Conservation (phyloP, 805 yeast species). For the Candida ficus region DNA sequence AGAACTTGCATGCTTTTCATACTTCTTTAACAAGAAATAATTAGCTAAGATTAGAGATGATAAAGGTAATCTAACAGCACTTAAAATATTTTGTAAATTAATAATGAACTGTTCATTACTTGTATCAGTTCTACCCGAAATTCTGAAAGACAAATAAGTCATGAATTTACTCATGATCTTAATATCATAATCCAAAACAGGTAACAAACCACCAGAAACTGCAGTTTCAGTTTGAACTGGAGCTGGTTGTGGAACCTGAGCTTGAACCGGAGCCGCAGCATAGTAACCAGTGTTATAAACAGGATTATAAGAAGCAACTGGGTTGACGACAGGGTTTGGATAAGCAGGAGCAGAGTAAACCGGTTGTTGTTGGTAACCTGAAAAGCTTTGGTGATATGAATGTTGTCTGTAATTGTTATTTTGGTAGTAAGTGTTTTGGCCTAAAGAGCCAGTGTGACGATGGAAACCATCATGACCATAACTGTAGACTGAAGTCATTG, state of each 20-base stretch:
- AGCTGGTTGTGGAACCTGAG: constrained; percentile 4
- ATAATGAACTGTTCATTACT: constrained; percentile 43
- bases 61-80: constrained; percentile 84
- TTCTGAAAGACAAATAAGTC: constrained; percentile 65
- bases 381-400: not conserved
- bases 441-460: constrained; percentile 2
- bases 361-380: constrained; percentile 3
- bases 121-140: constrained; percentile 47
- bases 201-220: constrained; percentile 65
- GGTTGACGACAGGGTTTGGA: too few species aligned
- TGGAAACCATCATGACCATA: constrained; percentile 14
- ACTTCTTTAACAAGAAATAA: constrained; percentile 69
- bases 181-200: constrained; percentile 75
- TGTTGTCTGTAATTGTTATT: not conserved
- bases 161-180: constrained; percentile 75
- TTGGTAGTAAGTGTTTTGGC: constrained; percentile 2
- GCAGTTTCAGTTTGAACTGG: constrained; percentile 12
- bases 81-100: constrained; percentile 61
- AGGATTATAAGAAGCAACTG: constrained; percentile 9
- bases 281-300: constrained; percentile 6
- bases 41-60: constrained; percentile 76
- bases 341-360: constrained; percentile 1
- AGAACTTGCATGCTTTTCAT: constrained; percentile 29
- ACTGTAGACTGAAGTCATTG: constrained; percentile 21
- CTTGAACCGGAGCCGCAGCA: constrained; percentile 2